Percentiles rank a stretch among this genome's conserved stretches.
Conservation (phyloP, 345 rosid species). For the Murraya koenigii region DNA sequence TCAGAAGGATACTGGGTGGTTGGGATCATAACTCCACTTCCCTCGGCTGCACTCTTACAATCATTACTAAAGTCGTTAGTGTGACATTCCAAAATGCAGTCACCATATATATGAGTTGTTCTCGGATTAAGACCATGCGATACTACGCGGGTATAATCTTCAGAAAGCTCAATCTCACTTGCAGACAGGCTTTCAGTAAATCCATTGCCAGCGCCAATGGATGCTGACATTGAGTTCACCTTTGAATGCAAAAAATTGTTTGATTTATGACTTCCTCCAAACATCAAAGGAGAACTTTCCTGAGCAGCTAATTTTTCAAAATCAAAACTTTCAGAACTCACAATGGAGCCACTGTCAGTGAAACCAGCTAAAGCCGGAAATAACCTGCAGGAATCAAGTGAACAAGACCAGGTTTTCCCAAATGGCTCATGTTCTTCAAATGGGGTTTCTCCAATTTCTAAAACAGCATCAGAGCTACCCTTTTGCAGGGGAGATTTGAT, state of each 20-base stretch:
- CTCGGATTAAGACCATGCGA: slow-evolving; percentile 78
- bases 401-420: slow-evolving; percentile 44
- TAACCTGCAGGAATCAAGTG: slow-evolving; percentile 39
- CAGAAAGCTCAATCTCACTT: slow-evolving; percentile 76
- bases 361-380: slow-evolving; percentile 30
- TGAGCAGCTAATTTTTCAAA: slow-evolving; percentile 9
- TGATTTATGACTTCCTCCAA: slow-evolving; percentile 22
- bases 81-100: slow-evolving; percentile 62
- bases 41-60: slow-evolving; percentile 20
- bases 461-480: slow-evolving; percentile 51
- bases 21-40: slow-evolving; percentile 10
- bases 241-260: not conserved
- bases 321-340: slow-evolving; percentile 24
- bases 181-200: slow-evolving; percentile 41
- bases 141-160: slow-evolving; percentile 88
- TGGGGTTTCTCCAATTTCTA: slow-evolving; percentile 60
- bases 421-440: slow-evolving; percentile 33
- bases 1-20: slow-evolving; percentile 21
- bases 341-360: slow-evolving; percentile 13
- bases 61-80: slow-evolving; percentile 26
- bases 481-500: slow-evolving; percentile 39
- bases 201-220: slow-evolving; percentile 26
- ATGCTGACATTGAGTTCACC: slow-evolving; percentile 20
- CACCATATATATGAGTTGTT: slow-evolving; percentile 83
- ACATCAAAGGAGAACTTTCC: slow-evolving; percentile 27